Evolutionary conservation across 1,284 basidiomycete species (phyloP), one percentile per base, ranked within the genome.

Genomic region (Boletellus deceptivus): DNA sequence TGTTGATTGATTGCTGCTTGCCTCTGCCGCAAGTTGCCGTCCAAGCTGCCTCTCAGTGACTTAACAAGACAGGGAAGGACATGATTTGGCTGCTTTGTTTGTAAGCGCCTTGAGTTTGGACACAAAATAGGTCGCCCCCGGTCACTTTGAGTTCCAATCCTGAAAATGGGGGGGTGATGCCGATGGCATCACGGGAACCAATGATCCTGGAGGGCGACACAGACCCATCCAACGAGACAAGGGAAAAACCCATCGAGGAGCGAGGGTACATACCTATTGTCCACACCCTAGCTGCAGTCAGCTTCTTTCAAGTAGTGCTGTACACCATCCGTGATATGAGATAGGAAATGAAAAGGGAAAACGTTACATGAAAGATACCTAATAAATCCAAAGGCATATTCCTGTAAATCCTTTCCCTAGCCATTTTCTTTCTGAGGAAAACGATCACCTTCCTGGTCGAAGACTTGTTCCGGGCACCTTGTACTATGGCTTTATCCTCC

Each of bases 221-320:
- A 13, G 91, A 90, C 65, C 94, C 93, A 73, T 99, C 97, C 53
- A 99, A 78, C 39, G 99, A 82, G 58, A 98, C 89, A 99, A 13
- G 94, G 95, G 76, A 99, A 99, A 93, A 99, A 98, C 61, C 97
- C 97, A 69, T 99, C 97, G 54, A 99, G 88, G 70, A 84, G 76
- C 66, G 74, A 72, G 73, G 90, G 91, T 25, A 95, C 72, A 2
- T 79, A 81, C 60, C 84, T 89, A 65, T 77, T 92, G 67, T 91
- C 72, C 75, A 22, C 20, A 22, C 20, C 20, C 20, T 22, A 22
- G 20, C 20, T 22, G 20, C 20, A 22, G 20, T 22, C 20, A 4
- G 22, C 22, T 22, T 22, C 22, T 22, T 22, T 22, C 22, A 22
- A 22, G 22, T 22, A 22, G 22, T 22, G 22, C 22, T 22, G 22